phyloP scores from a whole-genome alignment of 352 stramenopile species.

The Paralagenidium karlingii region DNA sequence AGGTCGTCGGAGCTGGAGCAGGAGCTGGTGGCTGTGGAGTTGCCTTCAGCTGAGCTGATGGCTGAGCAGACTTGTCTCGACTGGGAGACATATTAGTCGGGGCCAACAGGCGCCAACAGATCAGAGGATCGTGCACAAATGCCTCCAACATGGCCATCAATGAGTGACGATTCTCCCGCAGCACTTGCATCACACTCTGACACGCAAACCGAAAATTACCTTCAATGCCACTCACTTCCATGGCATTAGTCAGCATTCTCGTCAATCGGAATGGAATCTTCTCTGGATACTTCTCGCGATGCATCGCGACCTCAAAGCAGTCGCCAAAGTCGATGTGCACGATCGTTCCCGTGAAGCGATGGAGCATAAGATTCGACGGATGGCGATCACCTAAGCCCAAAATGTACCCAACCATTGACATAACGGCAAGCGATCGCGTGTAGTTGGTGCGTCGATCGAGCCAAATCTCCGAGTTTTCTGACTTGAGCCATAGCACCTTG shows the following conservation, averaged over 20 bases:
- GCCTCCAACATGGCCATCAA: conserved; percentile 99
- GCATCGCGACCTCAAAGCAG: conserved; percentile 98
- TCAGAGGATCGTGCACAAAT: conserved; percentile 99
- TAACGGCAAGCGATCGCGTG: conserved; percentile 95
- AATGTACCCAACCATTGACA: conserved; percentile 99
- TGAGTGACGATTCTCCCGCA: conserved; percentile 95
- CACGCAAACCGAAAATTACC: conserved; percentile 97
- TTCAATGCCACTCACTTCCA: conserved; percentile 97
- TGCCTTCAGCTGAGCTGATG: conserved; percentile 1
- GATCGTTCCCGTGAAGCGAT: conserved; percentile 94
- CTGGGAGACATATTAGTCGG: conserved; percentile 44
- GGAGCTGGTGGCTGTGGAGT: too few relatives aligned
- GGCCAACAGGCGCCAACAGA: conserved; percentile 91
- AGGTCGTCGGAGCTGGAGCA: too few relatives aligned
- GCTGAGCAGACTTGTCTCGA: conserved; percentile 3
- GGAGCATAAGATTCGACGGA: conserved; percentile 99
- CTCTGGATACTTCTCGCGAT: conserved; percentile 98
- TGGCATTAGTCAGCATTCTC: conserved; percentile 97
- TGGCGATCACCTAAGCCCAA: conserved; percentile 98
- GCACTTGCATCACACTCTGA: conserved; percentile 95
- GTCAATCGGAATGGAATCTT: conserved; percentile 99
- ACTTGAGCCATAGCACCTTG: conserved; percentile 94
- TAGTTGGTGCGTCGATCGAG: conserved; percentile 96
- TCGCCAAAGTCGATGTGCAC: conserved; percentile 97
- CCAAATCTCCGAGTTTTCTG: conserved; percentile 97